A percentile compares a stretch with the other conserved stretches of the same genome.
phyloP scores from a whole-genome alignment of 2,329 filamentous ascomycete genomes.

The Cladosporium cucumerinum region DNA sequence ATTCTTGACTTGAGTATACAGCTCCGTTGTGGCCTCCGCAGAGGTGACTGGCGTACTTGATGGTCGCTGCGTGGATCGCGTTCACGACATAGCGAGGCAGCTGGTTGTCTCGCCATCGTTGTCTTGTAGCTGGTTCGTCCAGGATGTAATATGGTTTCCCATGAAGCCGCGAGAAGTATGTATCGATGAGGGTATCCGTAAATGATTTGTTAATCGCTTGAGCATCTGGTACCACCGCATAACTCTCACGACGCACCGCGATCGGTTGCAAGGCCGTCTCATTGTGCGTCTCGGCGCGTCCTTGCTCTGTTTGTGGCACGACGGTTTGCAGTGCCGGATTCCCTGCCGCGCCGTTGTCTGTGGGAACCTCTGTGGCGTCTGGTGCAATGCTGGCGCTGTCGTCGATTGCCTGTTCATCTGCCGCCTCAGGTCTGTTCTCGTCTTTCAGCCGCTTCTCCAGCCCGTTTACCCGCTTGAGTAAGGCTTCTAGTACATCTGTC shows the following conservation, averaged over 20 bases:
- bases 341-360: neutral
- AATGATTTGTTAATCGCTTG: conserved; percentile 21
- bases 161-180: conserved; percentile 76
- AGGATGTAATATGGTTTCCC: conserved; percentile 79
- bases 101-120: conserved; percentile 66
- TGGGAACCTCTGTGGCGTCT: conserved; percentile 1
- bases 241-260: conserved; percentile 7
- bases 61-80: conserved; percentile 50
- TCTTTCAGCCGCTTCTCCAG: conserved; percentile 72
- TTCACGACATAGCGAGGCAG: conserved; percentile 52
- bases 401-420: conserved; percentile 11
- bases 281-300: neutral
- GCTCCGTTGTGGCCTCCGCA: conserved; percentile 64
- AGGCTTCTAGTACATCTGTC: conserved; percentile 80
- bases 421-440: conserved; percentile 14
- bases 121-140: conserved; percentile 71
- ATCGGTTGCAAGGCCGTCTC: conserved; percentile 2
- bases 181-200: conserved; percentile 53
- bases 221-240: neutral
- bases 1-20: conserved; percentile 67
- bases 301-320: neutral
- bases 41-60: conserved; percentile 66
- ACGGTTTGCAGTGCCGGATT: neutral
- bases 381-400: conserved; percentile 10
- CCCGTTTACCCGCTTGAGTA: conserved; percentile 80